These are phyloP conservation scores for Nematocida major DNA, from an alignment of 371 early-diverging fungal species.

Conservation along the genomic window DNA sequence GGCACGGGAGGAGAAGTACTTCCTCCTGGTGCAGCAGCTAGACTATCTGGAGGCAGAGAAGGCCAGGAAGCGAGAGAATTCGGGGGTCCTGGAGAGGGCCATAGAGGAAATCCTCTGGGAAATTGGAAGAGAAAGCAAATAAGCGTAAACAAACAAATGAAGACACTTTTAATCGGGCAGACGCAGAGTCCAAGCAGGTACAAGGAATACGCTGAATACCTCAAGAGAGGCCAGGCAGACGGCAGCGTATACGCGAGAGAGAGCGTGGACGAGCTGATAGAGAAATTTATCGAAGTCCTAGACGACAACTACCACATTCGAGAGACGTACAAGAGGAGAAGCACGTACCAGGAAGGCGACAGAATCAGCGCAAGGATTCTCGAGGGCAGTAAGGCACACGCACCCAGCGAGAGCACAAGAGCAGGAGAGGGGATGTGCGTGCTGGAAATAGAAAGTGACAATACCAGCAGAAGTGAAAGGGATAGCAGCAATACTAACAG, in stretches of 20 bases:
- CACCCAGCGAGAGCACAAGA: no score
- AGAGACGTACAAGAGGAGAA: conserved; percentile 21
- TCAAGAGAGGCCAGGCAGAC: conserved; percentile 11
- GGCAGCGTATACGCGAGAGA: conserved; percentile 11
- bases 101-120: conserved; percentile 37
- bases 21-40: conserved; percentile 36
- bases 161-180: conserved; percentile 27
- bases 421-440: no score
- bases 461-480: no score
- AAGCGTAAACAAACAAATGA: conserved; percentile 28
- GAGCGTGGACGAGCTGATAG: conserved; percentile 30
- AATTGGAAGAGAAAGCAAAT: neutral
- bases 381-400: no score
- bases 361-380: neutral
- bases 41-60: conserved; percentile 18
- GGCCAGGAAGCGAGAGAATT: neutral
- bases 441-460: no score
- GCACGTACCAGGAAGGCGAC: no score
- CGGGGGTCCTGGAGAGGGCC: neutral
- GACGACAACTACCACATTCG: conserved; percentile 42
- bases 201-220: conserved; percentile 34
- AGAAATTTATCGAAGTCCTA: conserved; percentile 37
- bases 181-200: conserved; percentile 20
- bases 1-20: conserved; percentile 35
- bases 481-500: no score